A percentile compares a stretch with the other conserved stretches of the same genome.
Evolutionary conservation across 176 grass and related monocot species (phyloP).

Genomic region (Zizania latifolia): DNA sequence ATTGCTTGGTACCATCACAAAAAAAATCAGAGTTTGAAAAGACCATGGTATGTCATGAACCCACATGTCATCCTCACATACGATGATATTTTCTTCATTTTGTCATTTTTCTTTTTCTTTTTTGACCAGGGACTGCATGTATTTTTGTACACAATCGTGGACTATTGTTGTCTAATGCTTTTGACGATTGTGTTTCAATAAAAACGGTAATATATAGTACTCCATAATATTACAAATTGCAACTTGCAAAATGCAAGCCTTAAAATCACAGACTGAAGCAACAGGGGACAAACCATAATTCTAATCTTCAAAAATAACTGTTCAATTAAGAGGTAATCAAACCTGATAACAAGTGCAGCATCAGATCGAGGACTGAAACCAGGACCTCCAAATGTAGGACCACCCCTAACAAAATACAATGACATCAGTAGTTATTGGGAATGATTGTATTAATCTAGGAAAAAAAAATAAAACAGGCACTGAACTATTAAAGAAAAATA

Average conservation of each 20-base stretch:
- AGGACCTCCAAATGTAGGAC: slow-evolving; percentile 93
- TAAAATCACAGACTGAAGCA: neutral
- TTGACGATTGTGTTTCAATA: too few species aligned
- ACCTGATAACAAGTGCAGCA: slow-evolving; percentile 98
- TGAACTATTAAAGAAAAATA: slow-evolving; percentile 14
- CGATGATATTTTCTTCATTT: too few species aligned
- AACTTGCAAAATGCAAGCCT: neutral
- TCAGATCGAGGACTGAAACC: slow-evolving; percentile 94
- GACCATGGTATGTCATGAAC: too few species aligned
- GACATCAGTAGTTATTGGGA: neutral
- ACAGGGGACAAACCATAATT: neutral
- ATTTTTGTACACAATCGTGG: too few species aligned
- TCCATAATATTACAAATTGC: neutral
- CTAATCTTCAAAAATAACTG: neutral
- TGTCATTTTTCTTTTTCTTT: too few species aligned
- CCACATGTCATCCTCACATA: too few species aligned
- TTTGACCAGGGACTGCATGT: too few species aligned
- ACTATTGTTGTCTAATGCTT: too few species aligned
- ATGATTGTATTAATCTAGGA: neutral
- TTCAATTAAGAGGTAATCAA: slow-evolving; percentile 22
- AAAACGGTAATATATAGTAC: too few species aligned
- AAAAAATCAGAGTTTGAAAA: too few species aligned
- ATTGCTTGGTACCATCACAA: too few species aligned
- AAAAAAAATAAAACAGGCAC: neutral
- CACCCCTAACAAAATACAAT: slow-evolving; percentile 56